Evolutionary conservation across 1,284 basidiomycete species (phyloP).

Genomic region (Neolentinus lepideus): DNA sequence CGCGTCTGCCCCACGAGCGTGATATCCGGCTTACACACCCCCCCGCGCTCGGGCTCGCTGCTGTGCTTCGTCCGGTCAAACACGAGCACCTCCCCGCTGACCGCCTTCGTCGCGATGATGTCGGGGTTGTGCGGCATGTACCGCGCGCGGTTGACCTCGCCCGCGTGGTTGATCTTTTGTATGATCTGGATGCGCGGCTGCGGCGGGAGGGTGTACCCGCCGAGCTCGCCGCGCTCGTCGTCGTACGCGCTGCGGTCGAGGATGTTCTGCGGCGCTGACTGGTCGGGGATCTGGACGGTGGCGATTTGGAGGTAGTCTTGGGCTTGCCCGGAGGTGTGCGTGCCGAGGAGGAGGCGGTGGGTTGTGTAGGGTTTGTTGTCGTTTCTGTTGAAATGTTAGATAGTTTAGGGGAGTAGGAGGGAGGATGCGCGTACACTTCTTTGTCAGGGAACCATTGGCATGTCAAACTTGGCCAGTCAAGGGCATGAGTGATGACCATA

Average conservation of each 20-base stretch:
- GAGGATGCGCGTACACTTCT: constrained; percentile 59
- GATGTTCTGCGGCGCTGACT: constrained; percentile 38
- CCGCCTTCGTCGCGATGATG: constrained; percentile 91
- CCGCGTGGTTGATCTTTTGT: constrained; percentile 93
- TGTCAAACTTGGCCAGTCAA: constrained; percentile 97
- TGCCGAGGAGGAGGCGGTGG: constrained; percentile 93
- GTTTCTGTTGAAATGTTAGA: constrained; percentile 39
- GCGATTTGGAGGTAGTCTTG: constrained; percentile 98
- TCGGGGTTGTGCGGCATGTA: constrained; percentile 99
- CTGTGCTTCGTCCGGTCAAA: constrained; percentile 98
- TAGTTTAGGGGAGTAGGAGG: background rate
- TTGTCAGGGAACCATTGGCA: constrained; percentile 99
- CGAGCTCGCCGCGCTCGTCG: constrained; percentile 89
- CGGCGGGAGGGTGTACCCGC: constrained; percentile 75
- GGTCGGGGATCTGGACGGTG: constrained; percentile 87
- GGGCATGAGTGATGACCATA: constrained; percentile 93
- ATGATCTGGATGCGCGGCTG: constrained; percentile 82
- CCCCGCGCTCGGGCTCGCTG: constrained; percentile 82
- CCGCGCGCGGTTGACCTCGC: constrained; percentile 94
- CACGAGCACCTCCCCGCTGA: constrained; percentile 85
- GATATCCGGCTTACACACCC: constrained; percentile 89
- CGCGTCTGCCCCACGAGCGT: constrained; percentile 83
- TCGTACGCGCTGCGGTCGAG: constrained; percentile 83
- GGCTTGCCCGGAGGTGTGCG: constrained; percentile 93
- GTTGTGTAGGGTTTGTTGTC: constrained; percentile 87